Base-by-base conservation (phyloP, 1,139 yeast genomes). In the Candida pseudoviswanathii region DNA sequence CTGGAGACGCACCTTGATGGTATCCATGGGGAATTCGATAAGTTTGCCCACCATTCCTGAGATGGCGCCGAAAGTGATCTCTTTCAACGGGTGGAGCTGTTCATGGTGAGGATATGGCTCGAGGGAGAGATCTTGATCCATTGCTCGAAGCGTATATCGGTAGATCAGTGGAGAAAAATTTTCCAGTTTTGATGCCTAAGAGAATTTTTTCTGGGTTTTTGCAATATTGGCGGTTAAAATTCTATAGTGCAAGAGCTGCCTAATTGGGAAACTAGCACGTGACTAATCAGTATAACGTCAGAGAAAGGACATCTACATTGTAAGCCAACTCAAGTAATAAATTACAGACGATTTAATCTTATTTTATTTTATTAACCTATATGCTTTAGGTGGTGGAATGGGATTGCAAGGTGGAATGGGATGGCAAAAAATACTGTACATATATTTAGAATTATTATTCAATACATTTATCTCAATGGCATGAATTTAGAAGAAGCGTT, bases 1-100 rank as follows among this genome's bases (percentile, higher is more conserved):
- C 66, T 92, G 98, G 32, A 92, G 74, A 49, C 97, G 74, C 2
- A 92, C 98, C 65, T 92, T 92, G 46, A 91, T 80, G 0, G 98
- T 92, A 62, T 92, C 98, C 58, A 92, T 89, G 0, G 98, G 98
- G 60, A 85, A 91, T 66, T 92, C 98, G 5, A 92, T 80, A 32
- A 88, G 62, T 63, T 92, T 92, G 3, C 97, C 97, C 7, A 83
- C 69, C 54, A 89, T 86, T 6, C 98, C 98, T 0, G 97, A 72
- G 2, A 75, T 60, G 2, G 85, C 83, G 8, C 85, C 86, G 54
- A 54, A 71, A 3, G 70, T 54, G 43, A 76, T 60, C 49, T 77
- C 81, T 55, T 69, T 71, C 5, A 63, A 51, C 1, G 78, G 71
- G 51, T 70, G 57, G 7, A 56, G 41, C 5, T 31, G 43, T 41